Base-by-base conservation (phyloP, 805 yeast species). In the Lachancea nothofagi region DNA sequence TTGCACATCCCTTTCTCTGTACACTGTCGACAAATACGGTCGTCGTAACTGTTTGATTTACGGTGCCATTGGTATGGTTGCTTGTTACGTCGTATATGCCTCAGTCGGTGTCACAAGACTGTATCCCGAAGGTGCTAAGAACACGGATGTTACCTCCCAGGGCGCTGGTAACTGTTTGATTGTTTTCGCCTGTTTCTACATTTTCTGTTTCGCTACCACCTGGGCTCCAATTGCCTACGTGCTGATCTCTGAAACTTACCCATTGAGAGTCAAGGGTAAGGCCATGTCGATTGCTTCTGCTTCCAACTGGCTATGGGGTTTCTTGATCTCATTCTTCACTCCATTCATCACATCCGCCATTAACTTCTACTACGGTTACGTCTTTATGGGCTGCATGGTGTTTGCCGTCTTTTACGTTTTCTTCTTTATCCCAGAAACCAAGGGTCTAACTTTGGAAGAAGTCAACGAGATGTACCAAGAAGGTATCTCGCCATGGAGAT, bases 401-500 rank as follows among this genome's bases (percentile, higher is more conserved):
- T 74, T 67, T 47, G 64, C 74, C 19, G 53, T 80, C 57, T 68
- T 81, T 63, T 86, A 81, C 61, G 83, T 83, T 39, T 77, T 72
- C 70, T 78, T 84, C 70, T 72, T 72, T 50, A 77, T 86, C 44
- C 78, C 78, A 53, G 90, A 83, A 65, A 86, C 95, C 40, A 78
- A 77, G 67, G 94, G 94, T 43, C 72, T 84, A 54, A 73, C 84
- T 32, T 72, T 86, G 59, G 95, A 85, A 66, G 88, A 85, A 64
- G 85, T 85, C 47, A 88, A 84, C 59, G 79, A 74, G 55, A 66
- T 80, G 70, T 72, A 67, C 53, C 59, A 70, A 21, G 62, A 65
- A 36, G 63, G 61, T 49, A 66, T 65, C 29, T 49, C 59, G 40
- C 67, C 75, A 36, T 71, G 75, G 74, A 57, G 62, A 41, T 77